Percentiles rank a stretch among this genome's conserved stretches.
phyloP scores from a whole-genome alignment of 2,329 filamentous ascomycete species.

The Colletotrichum sp. region DNA sequence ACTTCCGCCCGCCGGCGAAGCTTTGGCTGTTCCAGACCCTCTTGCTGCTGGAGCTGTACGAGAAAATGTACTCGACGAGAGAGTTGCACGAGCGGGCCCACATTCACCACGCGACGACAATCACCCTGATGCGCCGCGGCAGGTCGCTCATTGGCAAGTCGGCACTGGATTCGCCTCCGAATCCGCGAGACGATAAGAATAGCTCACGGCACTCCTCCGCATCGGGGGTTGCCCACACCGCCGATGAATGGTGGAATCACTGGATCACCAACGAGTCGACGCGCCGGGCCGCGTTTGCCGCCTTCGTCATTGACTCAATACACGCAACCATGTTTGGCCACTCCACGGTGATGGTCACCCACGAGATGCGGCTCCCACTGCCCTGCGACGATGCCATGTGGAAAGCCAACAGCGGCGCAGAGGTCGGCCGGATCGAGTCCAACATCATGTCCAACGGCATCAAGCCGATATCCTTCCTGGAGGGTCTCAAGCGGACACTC shows the following conservation, averaged over 20 bases:
- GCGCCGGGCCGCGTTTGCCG: slow-evolving; percentile 86
- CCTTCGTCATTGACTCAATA: slow-evolving; percentile 93
- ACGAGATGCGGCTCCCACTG: slow-evolving; percentile 89
- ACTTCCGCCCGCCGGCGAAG: slow-evolving; percentile 91
- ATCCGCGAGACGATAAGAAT: slow-evolving; percentile 66
- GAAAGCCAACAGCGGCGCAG: slow-evolving; percentile 86
- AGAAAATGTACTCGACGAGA: slow-evolving; percentile 97
- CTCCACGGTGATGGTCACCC: slow-evolving; percentile 94
- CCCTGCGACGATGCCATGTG: slow-evolving; percentile 94
- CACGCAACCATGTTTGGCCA: slow-evolving; percentile 99
- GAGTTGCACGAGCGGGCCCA: slow-evolving; percentile 93
- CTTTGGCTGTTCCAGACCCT: slow-evolving; percentile 95
- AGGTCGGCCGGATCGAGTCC: slow-evolving; percentile 84
- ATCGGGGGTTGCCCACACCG: slow-evolving; percentile 68
- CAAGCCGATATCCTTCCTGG: slow-evolving; percentile 85
- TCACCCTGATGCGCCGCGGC: slow-evolving; percentile 93
- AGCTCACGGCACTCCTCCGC: slow-evolving; percentile 66
- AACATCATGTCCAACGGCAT: slow-evolving; percentile 81
- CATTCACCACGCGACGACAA: slow-evolving; percentile 94
- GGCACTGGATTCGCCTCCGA: slow-evolving; percentile 83
- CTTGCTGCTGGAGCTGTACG: slow-evolving; percentile 87
- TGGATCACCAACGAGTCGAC: slow-evolving; percentile 97
- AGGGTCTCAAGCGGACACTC: slow-evolving; percentile 87
- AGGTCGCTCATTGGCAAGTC: slow-evolving; percentile 89
- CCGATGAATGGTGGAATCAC: slow-evolving; percentile 92